Evolutionary conservation across 306 rosid genomes (phyloP).

Genomic region (Geum urbanum): DNA sequence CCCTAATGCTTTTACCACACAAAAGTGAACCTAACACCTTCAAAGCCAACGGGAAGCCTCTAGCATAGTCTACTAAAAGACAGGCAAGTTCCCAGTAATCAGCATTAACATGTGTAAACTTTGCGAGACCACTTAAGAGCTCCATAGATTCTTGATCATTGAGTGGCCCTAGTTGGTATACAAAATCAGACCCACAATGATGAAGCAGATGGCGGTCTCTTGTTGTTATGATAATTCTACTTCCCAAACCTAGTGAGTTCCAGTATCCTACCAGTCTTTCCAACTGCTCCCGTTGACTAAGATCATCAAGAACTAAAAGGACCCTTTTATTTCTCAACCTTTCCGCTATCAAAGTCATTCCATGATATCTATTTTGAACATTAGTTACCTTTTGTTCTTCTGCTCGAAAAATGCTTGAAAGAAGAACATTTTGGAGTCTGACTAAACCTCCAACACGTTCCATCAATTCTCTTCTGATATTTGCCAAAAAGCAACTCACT

Average conservation of each 20-base stretch:
- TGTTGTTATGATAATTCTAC: conserved; percentile 21
- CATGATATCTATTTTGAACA: not conserved
- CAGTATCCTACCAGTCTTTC: not conserved
- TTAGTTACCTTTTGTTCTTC: not conserved
- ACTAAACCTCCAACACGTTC: no score
- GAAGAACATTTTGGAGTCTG: no score
- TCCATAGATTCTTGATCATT: not conserved
- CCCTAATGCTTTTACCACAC: conserved; percentile 1
- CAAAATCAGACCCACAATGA: no score
- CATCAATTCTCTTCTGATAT: no score
- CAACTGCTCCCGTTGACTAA: not conserved
- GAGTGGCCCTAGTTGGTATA: no score
- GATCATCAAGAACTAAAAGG: conserved; percentile 16
- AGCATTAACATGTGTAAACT: no score
- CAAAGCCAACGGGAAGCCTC: conserved; percentile 32
- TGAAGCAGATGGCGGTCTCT: not conserved
- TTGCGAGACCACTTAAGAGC: not conserved
- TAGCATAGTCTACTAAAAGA: not conserved
- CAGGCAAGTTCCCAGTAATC: no score
- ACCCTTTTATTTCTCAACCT: not conserved
- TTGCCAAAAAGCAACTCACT: no score
- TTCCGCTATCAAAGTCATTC: not conserved
- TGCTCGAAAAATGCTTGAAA: not conserved
- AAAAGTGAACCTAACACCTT: conserved; percentile 37
- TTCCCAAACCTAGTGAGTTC: conserved; percentile 13